Percentiles rank a stretch among this genome's conserved stretches.
Conservation (phyloP, 345 rosid species). For the Arabis hirsuta region DNA sequence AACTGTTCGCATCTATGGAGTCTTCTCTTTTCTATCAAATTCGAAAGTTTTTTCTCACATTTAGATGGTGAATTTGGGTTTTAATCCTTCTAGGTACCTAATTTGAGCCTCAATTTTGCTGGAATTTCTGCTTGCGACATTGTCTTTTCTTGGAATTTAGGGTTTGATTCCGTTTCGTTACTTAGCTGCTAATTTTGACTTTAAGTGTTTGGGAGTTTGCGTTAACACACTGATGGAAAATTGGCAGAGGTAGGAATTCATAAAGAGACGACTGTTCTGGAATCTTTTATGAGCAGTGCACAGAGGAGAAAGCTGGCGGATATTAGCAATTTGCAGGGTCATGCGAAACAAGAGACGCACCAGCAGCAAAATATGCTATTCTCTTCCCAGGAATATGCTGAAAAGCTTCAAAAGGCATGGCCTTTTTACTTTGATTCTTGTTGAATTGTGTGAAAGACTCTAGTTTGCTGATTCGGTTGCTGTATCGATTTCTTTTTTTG, state of each 20-base stretch:
- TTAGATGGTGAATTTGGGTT: neutral
- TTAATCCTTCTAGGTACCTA: neutral
- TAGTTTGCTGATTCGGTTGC: slow-evolving; percentile 7
- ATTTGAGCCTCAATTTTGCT: neutral
- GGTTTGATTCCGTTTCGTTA: slow-evolving; percentile 10
- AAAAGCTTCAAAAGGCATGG: slow-evolving; percentile 60
- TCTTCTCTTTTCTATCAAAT: neutral
- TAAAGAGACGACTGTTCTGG: slow-evolving; percentile 11
- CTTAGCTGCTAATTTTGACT: neutral
- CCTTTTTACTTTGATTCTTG: slow-evolving; percentile 15
- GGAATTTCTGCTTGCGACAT: neutral
- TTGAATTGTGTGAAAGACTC: neutral
- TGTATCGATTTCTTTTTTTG: slow-evolving; percentile 28
- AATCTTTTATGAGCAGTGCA: neutral
- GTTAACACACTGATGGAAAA: neutral
- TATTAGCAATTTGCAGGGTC: slow-evolving; percentile 52
- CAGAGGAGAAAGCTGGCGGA: slow-evolving; percentile 20
- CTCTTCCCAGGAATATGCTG: slow-evolving; percentile 46
- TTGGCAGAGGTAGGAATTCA: slow-evolving; percentile 15
- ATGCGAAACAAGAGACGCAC: slow-evolving; percentile 37
- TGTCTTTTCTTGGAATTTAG: neutral
- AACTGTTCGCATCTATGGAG: slow-evolving; percentile 21
- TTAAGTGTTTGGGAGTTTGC: neutral
- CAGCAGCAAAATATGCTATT: slow-evolving; percentile 35
- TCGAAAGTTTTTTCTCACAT: neutral